Conservation (phyloP, 768 basidiomycete species). For the Leccinum arenicola region DNA sequence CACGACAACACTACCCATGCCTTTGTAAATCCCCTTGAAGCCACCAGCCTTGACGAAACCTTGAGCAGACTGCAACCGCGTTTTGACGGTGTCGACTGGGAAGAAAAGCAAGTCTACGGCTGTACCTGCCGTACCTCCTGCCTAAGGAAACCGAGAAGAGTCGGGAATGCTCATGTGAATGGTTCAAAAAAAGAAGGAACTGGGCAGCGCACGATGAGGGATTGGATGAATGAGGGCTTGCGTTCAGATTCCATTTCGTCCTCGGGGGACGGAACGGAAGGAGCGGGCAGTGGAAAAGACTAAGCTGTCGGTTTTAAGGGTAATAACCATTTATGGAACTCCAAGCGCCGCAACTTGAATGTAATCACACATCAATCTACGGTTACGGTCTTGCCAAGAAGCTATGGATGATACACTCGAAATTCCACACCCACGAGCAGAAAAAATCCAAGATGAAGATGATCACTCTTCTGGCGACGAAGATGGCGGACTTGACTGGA, state of each 20-base stretch:
- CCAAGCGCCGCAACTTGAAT: too few species aligned
- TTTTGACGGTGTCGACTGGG: slow-evolving; percentile 96
- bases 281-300: neutral
- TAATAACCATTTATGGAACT: slow-evolving; percentile 11
- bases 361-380: neutral
- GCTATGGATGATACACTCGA: slow-evolving; percentile 65
- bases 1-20: slow-evolving; percentile 89
- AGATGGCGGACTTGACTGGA: slow-evolving; percentile 80
- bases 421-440: slow-evolving; percentile 27
- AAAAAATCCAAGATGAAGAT: slow-evolving; percentile 26
- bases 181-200: slow-evolving; percentile 7
- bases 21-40: slow-evolving; percentile 88
- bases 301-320: neutral
- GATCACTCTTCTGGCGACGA: slow-evolving; percentile 66
- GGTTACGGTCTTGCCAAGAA: neutral
- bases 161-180: slow-evolving; percentile 12
- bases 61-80: slow-evolving; percentile 83
- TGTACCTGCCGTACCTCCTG: slow-evolving; percentile 89
- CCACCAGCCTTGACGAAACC: slow-evolving; percentile 88
- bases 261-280: slow-evolving; percentile 9
- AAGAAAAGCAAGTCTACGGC: slow-evolving; percentile 95
- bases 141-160: slow-evolving; percentile 40
- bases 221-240: slow-evolving; percentile 44
- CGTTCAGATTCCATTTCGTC: slow-evolving; percentile 27
- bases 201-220: slow-evolving; percentile 40